Percentiles rank a stretch among this genome's conserved stretches.
phyloP scores from a whole-genome alignment of 805 yeast genomes.

The Hanseniaspora guilliermondii region DNA sequence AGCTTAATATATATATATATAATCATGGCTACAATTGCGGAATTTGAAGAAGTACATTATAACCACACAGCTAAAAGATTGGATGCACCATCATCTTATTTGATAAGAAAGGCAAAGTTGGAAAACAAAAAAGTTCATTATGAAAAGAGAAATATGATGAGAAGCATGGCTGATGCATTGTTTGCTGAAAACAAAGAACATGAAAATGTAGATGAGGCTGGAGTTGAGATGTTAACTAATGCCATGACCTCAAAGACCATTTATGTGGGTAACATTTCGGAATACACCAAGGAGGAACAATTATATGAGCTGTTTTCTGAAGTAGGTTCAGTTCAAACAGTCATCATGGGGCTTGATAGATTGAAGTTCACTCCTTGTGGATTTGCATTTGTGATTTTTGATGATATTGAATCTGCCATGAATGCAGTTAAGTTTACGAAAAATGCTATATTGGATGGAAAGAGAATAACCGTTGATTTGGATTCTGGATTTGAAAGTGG shows the following conservation, averaged over 20 bases:
- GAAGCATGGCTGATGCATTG: slow-evolving; percentile 63
- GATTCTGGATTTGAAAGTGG: slow-evolving; percentile 96
- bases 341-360: slow-evolving; percentile 90
- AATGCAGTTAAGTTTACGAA: slow-evolving; percentile 73
- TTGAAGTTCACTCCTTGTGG: slow-evolving; percentile 91
- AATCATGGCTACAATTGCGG: slow-evolving; percentile 31
- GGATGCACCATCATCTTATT: slow-evolving; percentile 60
- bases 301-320: slow-evolving; percentile 74
- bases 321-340: slow-evolving; percentile 64
- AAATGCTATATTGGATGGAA: slow-evolving; percentile 74
- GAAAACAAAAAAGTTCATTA: slow-evolving; percentile 44
- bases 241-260: slow-evolving; percentile 62
- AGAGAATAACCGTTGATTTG: slow-evolving; percentile 69
- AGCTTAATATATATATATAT: neutral
- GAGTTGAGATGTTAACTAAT: slow-evolving; percentile 50
- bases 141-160: slow-evolving; percentile 52
- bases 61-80: slow-evolving; percentile 53
- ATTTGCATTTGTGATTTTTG: slow-evolving; percentile 81
- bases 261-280: slow-evolving; percentile 82
- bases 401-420: slow-evolving; percentile 54
- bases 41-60: slow-evolving; percentile 44
- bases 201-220: slow-evolving; percentile 40
- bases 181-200: slow-evolving; percentile 87
- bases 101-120: slow-evolving; percentile 51
- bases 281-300: slow-evolving; percentile 90